Conservation (phyloP, 2,329 filamentous ascomycete genomes). For the Clarireedia paspali region DNA sequence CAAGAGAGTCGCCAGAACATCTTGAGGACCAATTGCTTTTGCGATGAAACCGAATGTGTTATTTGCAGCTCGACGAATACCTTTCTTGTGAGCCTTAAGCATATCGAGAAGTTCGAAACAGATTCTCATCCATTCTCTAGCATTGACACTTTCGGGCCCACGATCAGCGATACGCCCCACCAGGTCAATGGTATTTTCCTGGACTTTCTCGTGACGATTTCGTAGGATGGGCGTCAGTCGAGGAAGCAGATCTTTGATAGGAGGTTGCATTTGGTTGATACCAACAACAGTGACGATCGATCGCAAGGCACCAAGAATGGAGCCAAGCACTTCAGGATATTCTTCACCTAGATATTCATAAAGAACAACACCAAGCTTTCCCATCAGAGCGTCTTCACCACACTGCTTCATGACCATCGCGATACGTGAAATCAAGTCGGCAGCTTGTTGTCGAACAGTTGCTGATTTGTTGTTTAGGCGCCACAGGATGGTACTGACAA, state of each 20-base stretch:
- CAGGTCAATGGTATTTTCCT: conserved; percentile 97
- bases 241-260: conserved; percentile 91
- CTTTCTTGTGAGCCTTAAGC: conserved; percentile 99
- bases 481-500: conserved; percentile 94
- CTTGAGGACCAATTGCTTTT: conserved; percentile 96
- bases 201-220: conserved; percentile 97
- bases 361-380: conserved; percentile 85
- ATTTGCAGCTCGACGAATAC: conserved; percentile 94
- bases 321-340: conserved; percentile 94
- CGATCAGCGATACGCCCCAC: conserved; percentile 97
- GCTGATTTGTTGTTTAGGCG: conserved; percentile 96
- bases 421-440: conserved; percentile 92
- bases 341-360: conserved; percentile 99
- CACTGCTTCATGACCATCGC: conserved; percentile 99
- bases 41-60: conserved; percentile 99
- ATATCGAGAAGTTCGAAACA: conserved; percentile 98
- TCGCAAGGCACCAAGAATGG: conserved; percentile 87
- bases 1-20: conserved; percentile 88
- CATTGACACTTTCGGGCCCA: conserved; percentile 92
- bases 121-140: conserved; percentile 99
- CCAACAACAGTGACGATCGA: conserved; percentile 97
- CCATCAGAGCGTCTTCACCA: conserved; percentile 90
- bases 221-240: conserved; percentile 95
- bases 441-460: conserved; percentile 92
- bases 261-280: conserved; percentile 96